Base-by-base conservation (phyloP, 225 moss, liverwort and hornwort genomes). In the Pseudoscleropodium purum region DNA sequence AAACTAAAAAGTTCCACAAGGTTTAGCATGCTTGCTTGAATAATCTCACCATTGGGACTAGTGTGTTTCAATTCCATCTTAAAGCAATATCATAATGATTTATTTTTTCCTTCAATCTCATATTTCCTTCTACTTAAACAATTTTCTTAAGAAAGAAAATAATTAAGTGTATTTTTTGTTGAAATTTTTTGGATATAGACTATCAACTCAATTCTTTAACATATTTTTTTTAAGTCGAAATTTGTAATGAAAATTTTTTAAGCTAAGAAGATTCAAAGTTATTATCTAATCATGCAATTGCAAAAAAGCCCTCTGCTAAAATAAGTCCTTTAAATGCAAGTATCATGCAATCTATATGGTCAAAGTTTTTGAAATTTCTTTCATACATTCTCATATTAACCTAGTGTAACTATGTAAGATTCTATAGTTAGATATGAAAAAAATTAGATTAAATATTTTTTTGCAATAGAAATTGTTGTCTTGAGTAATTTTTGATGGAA, bases 41-140 rank as follows among this genome's bases (percentile, higher is more conserved):
- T 2, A 47, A 18, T 47, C 1, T 75, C 2, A 18, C 0, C 0
- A 0, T 47, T 24, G 4, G 5, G 4, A 45, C 30, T 75, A 47
- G 6, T 43, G 3, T 43, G 3, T 25, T 39, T 70, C 39, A n/a
- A 26, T 72, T 41, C 3, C 26, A 41, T 4, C 27, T 73, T 15
- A 5, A 1, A 72, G 43, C 15, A n/a, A n/a, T 41, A 43, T 27
- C 15, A 54, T 9, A 26, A 72, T 7, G 0, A 13, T 69, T 23
- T n/a, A 69, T 7, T 13, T 39, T 24, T 41, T 41, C 25, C 5
- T 70, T 39, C 39, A 69, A 13, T 72, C 5, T 26, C 7, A 72
- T 4, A 39, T 0, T 2, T 41, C 15, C 15, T 13, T 24, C 7
- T 72, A 25, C 23, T 13, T 41, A 70, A 70, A 13, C 5, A 25